phyloP scores from a whole-genome alignment of 1,139 yeast species.

The Candida pseudocylindracea region DNA sequence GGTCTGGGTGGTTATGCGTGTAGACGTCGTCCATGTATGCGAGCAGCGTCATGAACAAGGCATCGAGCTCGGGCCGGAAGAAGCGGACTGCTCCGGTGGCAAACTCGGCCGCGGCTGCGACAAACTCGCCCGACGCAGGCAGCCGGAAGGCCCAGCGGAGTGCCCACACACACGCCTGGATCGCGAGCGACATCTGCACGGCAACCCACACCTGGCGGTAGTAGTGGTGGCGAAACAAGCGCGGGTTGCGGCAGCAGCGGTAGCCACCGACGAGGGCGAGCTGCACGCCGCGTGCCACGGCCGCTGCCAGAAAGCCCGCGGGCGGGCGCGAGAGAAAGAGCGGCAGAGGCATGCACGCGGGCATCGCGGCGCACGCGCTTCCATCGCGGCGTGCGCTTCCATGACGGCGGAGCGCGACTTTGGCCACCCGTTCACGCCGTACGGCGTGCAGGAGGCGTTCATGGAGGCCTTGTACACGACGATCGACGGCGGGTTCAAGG shows the following conservation, averaged over 20 bases:
- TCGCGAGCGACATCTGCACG: slow-evolving; percentile 5
- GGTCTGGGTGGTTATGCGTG: slow-evolving; percentile 8
- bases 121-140: slow-evolving; percentile 2
- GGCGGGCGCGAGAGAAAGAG: slow-evolving; percentile 25
- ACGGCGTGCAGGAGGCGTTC: slow-evolving; percentile 51
- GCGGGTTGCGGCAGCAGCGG: slow-evolving; percentile 23
- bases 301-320: slow-evolving; percentile 17
- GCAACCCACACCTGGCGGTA: slow-evolving; percentile 13
- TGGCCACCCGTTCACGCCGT: slow-evolving; percentile 67
- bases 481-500: slow-evolving; percentile 30
- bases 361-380: too few species aligned
- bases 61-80: slow-evolving; percentile 15
- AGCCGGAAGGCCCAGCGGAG: slow-evolving; percentile 6
- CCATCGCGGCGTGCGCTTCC: too few species aligned
- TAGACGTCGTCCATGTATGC: slow-evolving; percentile 17
- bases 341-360: slow-evolving; percentile 20
- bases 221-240: slow-evolving; percentile 10
- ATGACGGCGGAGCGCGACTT: slow-evolving; percentile 7
- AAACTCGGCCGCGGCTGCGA: slow-evolving; percentile 4
- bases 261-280: slow-evolving; percentile 25
- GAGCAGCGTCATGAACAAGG: slow-evolving; percentile 16
- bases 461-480: slow-evolving; percentile 58
- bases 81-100: slow-evolving; percentile 10
- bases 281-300: slow-evolving; percentile 31
- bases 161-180: slow-evolving; percentile 14